These are phyloP conservation scores for Saturnispora hagleri DNA, from an alignment of 805 yeast species.

Conservation along the genomic window DNA sequence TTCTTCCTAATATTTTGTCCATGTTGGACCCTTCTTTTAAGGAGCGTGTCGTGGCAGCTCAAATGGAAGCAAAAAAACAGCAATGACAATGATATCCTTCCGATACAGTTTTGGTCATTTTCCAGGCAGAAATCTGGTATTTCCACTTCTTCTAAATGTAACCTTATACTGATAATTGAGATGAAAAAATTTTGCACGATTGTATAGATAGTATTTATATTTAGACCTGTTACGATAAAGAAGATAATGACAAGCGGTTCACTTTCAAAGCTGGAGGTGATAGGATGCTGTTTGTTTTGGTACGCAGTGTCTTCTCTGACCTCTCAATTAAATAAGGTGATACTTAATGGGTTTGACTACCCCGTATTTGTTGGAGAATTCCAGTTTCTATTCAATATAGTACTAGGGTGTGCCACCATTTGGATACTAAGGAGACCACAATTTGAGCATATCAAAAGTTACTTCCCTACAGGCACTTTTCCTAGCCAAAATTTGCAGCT, in stretches of 20 bases:
- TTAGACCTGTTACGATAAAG: neutral
- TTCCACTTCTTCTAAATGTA: too few species aligned
- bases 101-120: too few species aligned
- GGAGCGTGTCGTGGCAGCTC: constrained; percentile 4
- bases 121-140: too few species aligned
- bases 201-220: neutral
- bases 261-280: constrained; percentile 1
- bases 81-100: neutral
- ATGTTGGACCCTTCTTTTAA: constrained; percentile 4
- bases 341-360: constrained; percentile 44
- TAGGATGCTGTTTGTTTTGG: constrained; percentile 35
- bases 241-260: neutral
- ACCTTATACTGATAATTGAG: neutral
- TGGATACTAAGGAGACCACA: constrained; percentile 9
- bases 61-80: neutral
- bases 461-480: constrained; percentile 47
- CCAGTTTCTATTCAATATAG: constrained; percentile 47
- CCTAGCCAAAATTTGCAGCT: constrained; percentile 31
- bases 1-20: constrained; percentile 1
- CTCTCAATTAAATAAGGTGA: constrained; percentile 52
- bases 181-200: neutral
- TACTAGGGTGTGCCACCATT: constrained; percentile 17
- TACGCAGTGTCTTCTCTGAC: constrained; percentile 53
- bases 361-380: constrained; percentile 59
- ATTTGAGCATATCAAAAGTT: constrained; percentile 3